These are phyloP conservation scores for Colletotrichum sp. DNA, from an alignment of 2,329 filamentous ascomycete genomes.

Conservation along the genomic window DNA sequence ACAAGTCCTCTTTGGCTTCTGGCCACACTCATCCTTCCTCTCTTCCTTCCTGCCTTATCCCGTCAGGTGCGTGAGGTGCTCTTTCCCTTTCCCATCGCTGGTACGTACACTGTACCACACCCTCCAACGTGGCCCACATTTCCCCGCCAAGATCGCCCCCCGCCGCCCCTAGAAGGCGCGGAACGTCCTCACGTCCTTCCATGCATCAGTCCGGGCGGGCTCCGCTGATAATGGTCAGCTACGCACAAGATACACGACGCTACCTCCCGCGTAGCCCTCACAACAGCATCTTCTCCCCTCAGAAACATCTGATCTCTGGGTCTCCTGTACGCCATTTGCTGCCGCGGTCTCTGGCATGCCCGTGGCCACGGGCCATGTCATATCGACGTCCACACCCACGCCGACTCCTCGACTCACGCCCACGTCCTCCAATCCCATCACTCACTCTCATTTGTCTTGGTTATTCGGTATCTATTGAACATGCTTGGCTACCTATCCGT, in stretches of 20 bases:
- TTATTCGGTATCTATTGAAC: background rate
- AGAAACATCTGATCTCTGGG: background rate
- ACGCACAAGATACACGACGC: background rate
- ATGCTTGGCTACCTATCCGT: background rate
- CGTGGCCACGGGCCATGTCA: background rate
- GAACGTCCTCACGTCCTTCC: constrained; percentile 19
- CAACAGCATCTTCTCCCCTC: background rate
- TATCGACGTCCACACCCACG: background rate
- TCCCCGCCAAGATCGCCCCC: constrained; percentile 9
- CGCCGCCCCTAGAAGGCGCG: constrained; percentile 12
- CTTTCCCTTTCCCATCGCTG: background rate
- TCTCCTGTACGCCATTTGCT: background rate
- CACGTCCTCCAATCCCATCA: background rate
- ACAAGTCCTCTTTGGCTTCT: background rate
- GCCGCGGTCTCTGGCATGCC: background rate
- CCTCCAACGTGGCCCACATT: background rate
- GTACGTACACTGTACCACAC: too few relatives aligned
- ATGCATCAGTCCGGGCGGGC: constrained; percentile 17
- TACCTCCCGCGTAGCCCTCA: background rate
- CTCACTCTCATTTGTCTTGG: background rate
- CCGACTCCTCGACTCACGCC: background rate
- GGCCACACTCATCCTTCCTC: background rate
- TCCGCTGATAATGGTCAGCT: constrained; percentile 4
- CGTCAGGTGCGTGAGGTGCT: background rate
- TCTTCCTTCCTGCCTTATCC: background rate